Evolutionary conservation across 2,329 filamentous ascomycete species (phyloP).

Genomic region (Didymella segeticola): DNA sequence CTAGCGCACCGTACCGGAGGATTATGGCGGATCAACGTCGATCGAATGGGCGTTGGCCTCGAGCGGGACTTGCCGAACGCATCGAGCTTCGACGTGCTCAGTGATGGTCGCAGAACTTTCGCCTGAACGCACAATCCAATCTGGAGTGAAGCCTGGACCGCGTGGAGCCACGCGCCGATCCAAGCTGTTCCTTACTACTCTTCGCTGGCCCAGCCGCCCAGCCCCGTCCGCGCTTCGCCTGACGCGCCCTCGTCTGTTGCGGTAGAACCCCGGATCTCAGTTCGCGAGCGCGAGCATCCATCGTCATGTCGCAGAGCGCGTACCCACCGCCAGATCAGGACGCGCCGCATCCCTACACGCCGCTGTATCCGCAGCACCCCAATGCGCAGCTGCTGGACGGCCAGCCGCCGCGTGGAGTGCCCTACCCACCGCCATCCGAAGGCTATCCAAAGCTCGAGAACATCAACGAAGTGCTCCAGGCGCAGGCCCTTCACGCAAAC

Average conservation of each 20-base stretch:
- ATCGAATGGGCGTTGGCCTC: background rate
- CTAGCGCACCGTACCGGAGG: background rate
- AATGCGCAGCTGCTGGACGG: conserved; percentile 17
- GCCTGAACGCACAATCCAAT: background rate
- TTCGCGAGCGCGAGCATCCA: conserved; percentile 13
- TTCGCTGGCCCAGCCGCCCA: background rate
- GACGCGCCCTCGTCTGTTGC: conserved; percentile 2
- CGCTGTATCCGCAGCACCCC: conserved; percentile 17
- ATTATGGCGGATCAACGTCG: background rate
- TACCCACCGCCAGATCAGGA: conserved; percentile 18
- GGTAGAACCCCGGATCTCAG: conserved; percentile 12
- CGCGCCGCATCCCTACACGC: conserved; percentile 17
- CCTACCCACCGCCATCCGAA: conserved; percentile 11
- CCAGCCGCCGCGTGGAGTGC: conserved; percentile 6
- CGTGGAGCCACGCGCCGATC: background rate
- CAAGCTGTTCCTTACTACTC: background rate
- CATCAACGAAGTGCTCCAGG: conserved; percentile 46
- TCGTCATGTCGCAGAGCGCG: conserved; percentile 16
- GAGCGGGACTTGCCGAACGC: conserved; percentile 10
- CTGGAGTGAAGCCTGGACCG: background rate
- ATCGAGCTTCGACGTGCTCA: background rate
- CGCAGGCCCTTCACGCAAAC: conserved; percentile 45
- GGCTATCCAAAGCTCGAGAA: conserved; percentile 46
- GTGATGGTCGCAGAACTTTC: conserved; percentile 4
- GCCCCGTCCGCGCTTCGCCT: conserved; percentile 3